Percentiles rank a stretch among this genome's conserved stretches.
Conservation (phyloP, 1,139 yeast genomes). For the Hemisphaericaspora xylanilytica region DNA sequence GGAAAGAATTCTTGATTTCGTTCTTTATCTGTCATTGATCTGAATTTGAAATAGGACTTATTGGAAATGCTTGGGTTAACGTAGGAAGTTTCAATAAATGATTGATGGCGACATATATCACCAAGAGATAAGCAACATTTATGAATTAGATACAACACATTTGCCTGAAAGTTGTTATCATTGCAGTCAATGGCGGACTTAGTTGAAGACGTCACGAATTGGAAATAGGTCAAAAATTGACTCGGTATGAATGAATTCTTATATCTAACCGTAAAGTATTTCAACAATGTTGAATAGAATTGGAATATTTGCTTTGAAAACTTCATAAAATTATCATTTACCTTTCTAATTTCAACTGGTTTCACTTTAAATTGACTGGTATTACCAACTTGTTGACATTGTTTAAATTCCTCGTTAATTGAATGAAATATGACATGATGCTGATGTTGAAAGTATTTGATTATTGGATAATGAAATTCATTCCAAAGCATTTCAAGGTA, state of each 20-base stretch:
- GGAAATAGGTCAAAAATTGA: slow-evolving; percentile 24
- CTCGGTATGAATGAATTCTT: slow-evolving; percentile 34
- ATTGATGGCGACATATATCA: slow-evolving; percentile 56
- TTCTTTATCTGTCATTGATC: slow-evolving; percentile 36
- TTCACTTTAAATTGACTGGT: slow-evolving; percentile 22
- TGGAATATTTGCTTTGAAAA: slow-evolving; percentile 43
- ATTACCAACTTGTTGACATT: slow-evolving; percentile 11
- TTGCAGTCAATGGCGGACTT: slow-evolving; percentile 16
- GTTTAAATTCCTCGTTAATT: slow-evolving; percentile 15
- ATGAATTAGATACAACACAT: slow-evolving; percentile 49
- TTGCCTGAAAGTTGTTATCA: slow-evolving; percentile 31
- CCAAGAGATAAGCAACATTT: slow-evolving; percentile 58
- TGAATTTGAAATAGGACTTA: slow-evolving; percentile 33
- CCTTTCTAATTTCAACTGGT: slow-evolving; percentile 56
- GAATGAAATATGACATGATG: slow-evolving; percentile 31
- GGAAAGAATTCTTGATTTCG: slow-evolving; percentile 18
- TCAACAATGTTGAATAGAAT: slow-evolving; percentile 44
- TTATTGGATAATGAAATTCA: slow-evolving; percentile 61
- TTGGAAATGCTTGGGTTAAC: slow-evolving; percentile 36
- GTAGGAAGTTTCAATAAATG: slow-evolving; percentile 43
- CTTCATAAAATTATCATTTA: slow-evolving; percentile 51
- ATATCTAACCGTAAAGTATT: slow-evolving; percentile 36
- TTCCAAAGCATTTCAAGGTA: slow-evolving; percentile 54
- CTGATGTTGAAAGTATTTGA: slow-evolving; percentile 50
- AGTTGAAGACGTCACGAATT: slow-evolving; percentile 16